Evolutionary conservation across 805 yeast species (phyloP), one percentile per base, ranked within the genome.

Genomic region (Candida boidinii): DNA sequence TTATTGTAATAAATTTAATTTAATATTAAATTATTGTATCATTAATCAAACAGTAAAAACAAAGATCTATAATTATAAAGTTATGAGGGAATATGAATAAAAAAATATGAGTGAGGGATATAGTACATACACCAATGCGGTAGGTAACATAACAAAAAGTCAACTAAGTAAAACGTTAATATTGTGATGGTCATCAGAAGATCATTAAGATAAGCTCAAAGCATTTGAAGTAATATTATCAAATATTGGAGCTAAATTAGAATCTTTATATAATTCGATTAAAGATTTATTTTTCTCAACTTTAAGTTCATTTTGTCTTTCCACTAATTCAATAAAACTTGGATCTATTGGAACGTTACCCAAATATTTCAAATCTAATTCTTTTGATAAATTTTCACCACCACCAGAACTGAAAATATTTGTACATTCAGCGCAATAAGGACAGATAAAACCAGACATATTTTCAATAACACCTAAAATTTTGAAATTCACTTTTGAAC

Each of bases 371-470:
- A 92, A 58, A 4, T 64, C 58, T 36, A 75, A 68, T 29, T 72
- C 70, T 20, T 64, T 59, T n/a, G 96, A 79, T 30, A 92, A 60
- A 12, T 56, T 60, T 43, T 68, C 55, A 3, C 99, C 99, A 18
- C 99, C 99, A 7, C 97, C 98, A 33, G 81, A 73, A 43, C 92
- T 84, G 53, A 92, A 92, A 17, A 92, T 83, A 53, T 88, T 79
- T 4, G 96, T 87, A 52, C 90, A 80, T 51, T 90, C 97, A 1
- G 80, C 73, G 53, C 99, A 92, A 53, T 76, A 75, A 0, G 98
- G 98, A 53, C 99, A 92, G 4, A 87, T 76, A 49, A 84, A 92
- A 1, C 99, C 99, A 31, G 94, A 77, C 98, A 92, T 90, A 49
- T 92, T 92, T 53, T 92, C 99, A 8, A 92, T 73, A 4, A 92